Evolutionary conservation across 148 eudicot species (phyloP).

Genomic region (Silene uniflora): DNA sequence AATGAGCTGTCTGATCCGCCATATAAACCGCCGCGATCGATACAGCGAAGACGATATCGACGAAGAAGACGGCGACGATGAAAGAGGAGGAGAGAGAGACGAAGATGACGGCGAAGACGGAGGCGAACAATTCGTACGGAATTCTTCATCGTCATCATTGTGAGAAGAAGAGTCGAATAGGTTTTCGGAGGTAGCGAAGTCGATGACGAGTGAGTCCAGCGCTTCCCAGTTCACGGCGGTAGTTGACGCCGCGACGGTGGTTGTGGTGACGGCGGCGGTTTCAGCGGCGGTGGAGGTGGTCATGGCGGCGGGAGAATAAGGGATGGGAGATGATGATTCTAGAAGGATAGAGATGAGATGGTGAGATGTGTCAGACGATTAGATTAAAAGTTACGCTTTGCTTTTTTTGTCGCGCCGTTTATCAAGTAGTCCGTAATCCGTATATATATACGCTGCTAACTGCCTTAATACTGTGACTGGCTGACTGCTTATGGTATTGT

Average conservation of each 20-base stretch:
- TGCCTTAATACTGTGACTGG: too few species aligned
- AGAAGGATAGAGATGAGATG: neutral
- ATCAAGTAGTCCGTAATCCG: too few species aligned
- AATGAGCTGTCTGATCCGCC: conserved; percentile 52
- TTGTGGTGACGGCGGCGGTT: neutral
- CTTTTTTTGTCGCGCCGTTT: neutral
- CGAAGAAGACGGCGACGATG: conserved; percentile 13
- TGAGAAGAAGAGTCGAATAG: conserved; percentile 40
- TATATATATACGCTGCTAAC: too few species aligned
- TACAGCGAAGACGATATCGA: conserved; percentile 44
- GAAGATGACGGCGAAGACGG: conserved; percentile 37
- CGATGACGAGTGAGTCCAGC: conserved; percentile 67
- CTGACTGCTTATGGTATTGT: too few species aligned
- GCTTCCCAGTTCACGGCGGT: conserved; percentile 83
- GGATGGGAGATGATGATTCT: neutral
- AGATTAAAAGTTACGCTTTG: neutral
- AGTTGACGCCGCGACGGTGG: conserved; percentile 32
- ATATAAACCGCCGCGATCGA: conserved; percentile 57
- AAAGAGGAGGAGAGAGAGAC: conserved; percentile 29
- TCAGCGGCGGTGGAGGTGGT: neutral
- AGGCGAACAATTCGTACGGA: conserved; percentile 13
- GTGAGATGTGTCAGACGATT: neutral
- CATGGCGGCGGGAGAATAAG: neutral
- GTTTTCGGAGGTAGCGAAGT: conserved; percentile 79
- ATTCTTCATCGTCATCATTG: neutral